Percentiles rank a stretch among this genome's conserved stretches.
These are phyloP conservation scores for Fraxinus latifolia DNA, from an alignment of 305 asterid species.

Conservation along the genomic window DNA sequence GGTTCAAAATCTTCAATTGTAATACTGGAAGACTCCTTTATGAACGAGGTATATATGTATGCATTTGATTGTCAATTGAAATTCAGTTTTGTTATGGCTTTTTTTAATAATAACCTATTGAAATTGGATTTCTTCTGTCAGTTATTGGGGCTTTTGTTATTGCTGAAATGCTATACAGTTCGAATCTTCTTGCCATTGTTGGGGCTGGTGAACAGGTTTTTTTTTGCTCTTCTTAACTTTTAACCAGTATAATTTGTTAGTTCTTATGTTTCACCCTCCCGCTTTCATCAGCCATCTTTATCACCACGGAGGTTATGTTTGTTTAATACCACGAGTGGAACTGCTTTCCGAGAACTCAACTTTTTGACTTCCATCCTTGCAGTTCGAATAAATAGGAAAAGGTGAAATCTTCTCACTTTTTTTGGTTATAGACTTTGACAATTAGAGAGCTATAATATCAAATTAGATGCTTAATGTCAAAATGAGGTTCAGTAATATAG, in stretches of 20 bases:
- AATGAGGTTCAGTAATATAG: neutral
- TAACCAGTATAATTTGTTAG: neutral
- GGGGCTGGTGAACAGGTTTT: conserved; percentile 97
- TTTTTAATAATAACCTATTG: conserved; percentile 1
- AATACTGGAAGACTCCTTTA: conserved; percentile 75
- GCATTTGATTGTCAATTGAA: neutral
- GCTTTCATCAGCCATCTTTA: conserved; percentile 63
- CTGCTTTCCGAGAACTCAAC: conserved; percentile 71
- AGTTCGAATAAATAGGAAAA: conserved; percentile 66
- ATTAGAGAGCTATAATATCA: neutral
- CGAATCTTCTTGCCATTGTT: conserved; percentile 82
- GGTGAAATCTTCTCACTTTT: conserved; percentile 38
- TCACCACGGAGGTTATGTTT: conserved; percentile 88
- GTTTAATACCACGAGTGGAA: conserved; percentile 66
- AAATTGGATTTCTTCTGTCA: conserved; percentile 30
- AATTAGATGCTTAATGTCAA: neutral
- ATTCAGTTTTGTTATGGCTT: neutral
- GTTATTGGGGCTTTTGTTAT: conserved; percentile 78
- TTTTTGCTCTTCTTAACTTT: conserved; percentile 2
- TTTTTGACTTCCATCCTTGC: conserved; percentile 91
- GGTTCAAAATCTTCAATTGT: conserved; percentile 69
- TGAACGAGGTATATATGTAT: conserved; percentile 52
- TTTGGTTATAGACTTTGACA: conserved; percentile 10
- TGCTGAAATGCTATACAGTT: conserved; percentile 80
- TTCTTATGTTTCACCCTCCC: conserved; percentile 23